Evolutionary conservation across 2,329 filamentous ascomycete species (phyloP).

Genomic region (Daldinia sp.): DNA sequence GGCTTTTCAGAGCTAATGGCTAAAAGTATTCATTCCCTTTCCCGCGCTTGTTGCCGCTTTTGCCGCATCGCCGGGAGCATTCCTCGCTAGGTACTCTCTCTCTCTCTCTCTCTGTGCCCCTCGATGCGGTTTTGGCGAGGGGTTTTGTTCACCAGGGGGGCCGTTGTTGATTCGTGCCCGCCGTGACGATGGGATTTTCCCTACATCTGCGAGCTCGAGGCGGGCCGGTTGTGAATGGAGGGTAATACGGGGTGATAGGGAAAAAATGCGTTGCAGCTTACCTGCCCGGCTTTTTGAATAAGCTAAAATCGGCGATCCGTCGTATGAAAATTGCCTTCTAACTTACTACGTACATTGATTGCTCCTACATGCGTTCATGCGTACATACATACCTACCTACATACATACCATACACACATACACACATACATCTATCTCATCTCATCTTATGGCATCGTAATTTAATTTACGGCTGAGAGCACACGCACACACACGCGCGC

Average conservation of each 20-base stretch:
- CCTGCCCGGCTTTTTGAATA: slow-evolving; percentile 23
- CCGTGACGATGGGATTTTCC: slow-evolving; percentile 39
- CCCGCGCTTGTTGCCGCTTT: slow-evolving; percentile 40
- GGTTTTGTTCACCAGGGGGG: not conserved
- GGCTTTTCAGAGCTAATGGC: slow-evolving; percentile 1
- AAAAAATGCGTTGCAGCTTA: slow-evolving; percentile 3
- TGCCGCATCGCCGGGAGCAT: slow-evolving; percentile 25
- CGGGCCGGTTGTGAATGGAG: slow-evolving; percentile 11
- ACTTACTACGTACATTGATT: slow-evolving; percentile 7
- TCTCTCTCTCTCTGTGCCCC: not conserved
- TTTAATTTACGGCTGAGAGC: slow-evolving; percentile 13
- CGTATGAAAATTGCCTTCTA: not conserved
- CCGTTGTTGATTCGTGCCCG: slow-evolving; percentile 40
- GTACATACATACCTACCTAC: slow-evolving; percentile 12
- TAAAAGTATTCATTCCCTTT: slow-evolving; percentile 16
- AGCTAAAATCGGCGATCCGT: slow-evolving; percentile 33
- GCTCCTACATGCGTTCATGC: not conserved
- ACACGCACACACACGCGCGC: slow-evolving; percentile 3
- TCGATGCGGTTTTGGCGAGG: slow-evolving; percentile 17
- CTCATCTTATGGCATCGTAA: slow-evolving; percentile 16
- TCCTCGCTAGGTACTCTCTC: not conserved
- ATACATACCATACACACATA: slow-evolving; percentile 14
- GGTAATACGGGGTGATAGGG: not conserved
- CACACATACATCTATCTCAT: slow-evolving; percentile 8
- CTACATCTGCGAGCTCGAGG: slow-evolving; percentile 30